A percentile compares a stretch with the other conserved stretches of the same genome.
These are phyloP conservation scores for Xylariaceae sp. DNA, from an alignment of 2,329 filamentous ascomycete species.

Conservation along the genomic window DNA sequence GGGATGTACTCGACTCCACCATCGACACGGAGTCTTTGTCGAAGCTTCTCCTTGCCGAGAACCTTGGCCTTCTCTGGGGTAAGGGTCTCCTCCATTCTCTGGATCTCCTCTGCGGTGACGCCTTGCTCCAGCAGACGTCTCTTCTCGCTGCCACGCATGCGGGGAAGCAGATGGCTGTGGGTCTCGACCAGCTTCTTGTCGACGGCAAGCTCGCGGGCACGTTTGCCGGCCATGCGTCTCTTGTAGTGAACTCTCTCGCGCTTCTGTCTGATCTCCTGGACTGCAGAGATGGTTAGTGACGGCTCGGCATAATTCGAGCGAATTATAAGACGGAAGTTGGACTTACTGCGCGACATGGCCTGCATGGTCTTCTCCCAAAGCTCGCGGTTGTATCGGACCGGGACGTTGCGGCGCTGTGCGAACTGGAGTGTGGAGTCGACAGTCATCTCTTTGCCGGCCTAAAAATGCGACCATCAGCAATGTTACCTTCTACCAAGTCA, in stretches of 20 bases:
- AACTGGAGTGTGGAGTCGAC: conserved; percentile 94
- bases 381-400: conserved; percentile 93
- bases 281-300: background rate
- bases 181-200: conserved; percentile 87
- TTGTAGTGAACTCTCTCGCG: conserved; percentile 93
- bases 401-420: conserved; percentile 87
- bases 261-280: conserved; percentile 42
- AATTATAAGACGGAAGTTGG: background rate
- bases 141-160: conserved; percentile 63
- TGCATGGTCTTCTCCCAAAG: conserved; percentile 82
- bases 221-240: conserved; percentile 88
- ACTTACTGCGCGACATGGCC: conserved; percentile 71
- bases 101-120: conserved; percentile 33
- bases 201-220: conserved; percentile 72
- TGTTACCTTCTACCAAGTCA: too few species aligned
- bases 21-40: conserved; percentile 38
- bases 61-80: conserved; percentile 33
- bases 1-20: conserved; percentile 43
- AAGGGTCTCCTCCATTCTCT: conserved; percentile 32
- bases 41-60: conserved; percentile 40
- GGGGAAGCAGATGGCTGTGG: conserved; percentile 88
- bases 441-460: conserved; percentile 70
- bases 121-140: conserved; percentile 43
- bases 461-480: background rate
- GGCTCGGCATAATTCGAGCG: background rate